Evolutionary conservation across 1,284 basidiomycete species (phyloP), one percentile per base, ranked within the genome.

Genomic region (Melampsora larici-populina): DNA sequence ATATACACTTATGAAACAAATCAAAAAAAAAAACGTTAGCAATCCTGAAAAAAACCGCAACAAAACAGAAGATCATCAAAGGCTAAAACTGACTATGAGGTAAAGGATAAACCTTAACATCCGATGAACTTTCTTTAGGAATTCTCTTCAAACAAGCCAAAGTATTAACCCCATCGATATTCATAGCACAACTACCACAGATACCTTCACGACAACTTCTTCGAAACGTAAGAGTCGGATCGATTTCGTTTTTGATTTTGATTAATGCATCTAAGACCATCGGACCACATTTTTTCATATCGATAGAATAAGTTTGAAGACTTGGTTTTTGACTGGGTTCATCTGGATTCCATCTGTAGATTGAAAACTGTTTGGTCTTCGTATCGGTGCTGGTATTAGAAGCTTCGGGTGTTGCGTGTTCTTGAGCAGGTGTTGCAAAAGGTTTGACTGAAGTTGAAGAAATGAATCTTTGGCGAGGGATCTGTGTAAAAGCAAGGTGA

Each of bases 201-300:
- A 98, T 99, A 79, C 96, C 96, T 87, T 98, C 96, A 81, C 96
- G 87, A 88, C 96, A 99, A 43, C 93, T 97, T 78, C 95, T 90
- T 78, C 95, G 90, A 88, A 98, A 98, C 21, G 95, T 97, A 64
- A 99, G 87, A 1, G 96, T 97, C 8, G 96, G 92, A 86, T 98
- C 96, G 33, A 95, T 84, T 85, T 98, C 95, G 85, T 98, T 98
- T 89, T 99, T 99, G 85, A 99, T 97, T 87, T 99, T 98, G 87
- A 98, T 97, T 82, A 96, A 89, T 1, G 92, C 92, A 82, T 96
- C 94, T 66, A 95, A 89, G 71, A 93, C 91, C 97, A 99, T 99
- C 79, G 96, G 96, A 11, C 96, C 96, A 64, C 91, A 94, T 86
- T 94, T 90, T 86, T 93, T 93, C 75, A 99, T 87, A 86, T 99